These are phyloP conservation scores for Phoma sp. DNA, from an alignment of 2,329 filamentous ascomycete species.

Conservation along the genomic window DNA sequence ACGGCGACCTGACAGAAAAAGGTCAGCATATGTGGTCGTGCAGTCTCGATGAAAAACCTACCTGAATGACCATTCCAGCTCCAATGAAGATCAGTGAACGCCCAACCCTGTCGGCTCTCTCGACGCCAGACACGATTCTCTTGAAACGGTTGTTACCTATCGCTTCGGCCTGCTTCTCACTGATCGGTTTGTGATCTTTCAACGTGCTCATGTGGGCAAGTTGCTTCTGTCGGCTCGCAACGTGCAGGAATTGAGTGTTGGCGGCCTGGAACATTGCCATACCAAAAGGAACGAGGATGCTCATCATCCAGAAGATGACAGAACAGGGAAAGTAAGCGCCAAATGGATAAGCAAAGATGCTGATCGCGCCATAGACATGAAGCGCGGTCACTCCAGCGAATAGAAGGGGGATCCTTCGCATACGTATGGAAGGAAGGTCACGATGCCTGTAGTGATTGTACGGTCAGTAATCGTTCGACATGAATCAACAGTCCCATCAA, in stretches of 20 bases:
- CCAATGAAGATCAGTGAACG: constrained; percentile 37
- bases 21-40: neutral
- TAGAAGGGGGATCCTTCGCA: constrained; percentile 38
- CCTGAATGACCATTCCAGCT: constrained; percentile 36
- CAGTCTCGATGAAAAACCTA: constrained; percentile 11
- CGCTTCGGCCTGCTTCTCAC: constrained; percentile 31
- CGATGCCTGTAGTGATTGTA: constrained; percentile 20
- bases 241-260: constrained; percentile 45
- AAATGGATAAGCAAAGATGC: constrained; percentile 33
- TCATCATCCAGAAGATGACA: constrained; percentile 44
- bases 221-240: constrained; percentile 43
- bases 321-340: constrained; percentile 33
- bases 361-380: constrained; percentile 37
- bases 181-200: constrained; percentile 30
- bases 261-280: constrained; percentile 43
- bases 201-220: constrained; percentile 35
- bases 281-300: constrained; percentile 39
- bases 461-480: constrained; percentile 3
- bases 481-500: neutral
- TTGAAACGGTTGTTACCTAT: constrained; percentile 34
- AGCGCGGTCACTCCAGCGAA: constrained; percentile 33
- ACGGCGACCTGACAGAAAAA: constrained; percentile 24
- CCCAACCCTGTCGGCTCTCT: constrained; percentile 35
- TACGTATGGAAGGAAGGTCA: constrained; percentile 38
- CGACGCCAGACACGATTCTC: constrained; percentile 30